phyloP scores from a whole-genome alignment of 768 basidiomycete genomes.

The Leucocoprinus sp. region DNA sequence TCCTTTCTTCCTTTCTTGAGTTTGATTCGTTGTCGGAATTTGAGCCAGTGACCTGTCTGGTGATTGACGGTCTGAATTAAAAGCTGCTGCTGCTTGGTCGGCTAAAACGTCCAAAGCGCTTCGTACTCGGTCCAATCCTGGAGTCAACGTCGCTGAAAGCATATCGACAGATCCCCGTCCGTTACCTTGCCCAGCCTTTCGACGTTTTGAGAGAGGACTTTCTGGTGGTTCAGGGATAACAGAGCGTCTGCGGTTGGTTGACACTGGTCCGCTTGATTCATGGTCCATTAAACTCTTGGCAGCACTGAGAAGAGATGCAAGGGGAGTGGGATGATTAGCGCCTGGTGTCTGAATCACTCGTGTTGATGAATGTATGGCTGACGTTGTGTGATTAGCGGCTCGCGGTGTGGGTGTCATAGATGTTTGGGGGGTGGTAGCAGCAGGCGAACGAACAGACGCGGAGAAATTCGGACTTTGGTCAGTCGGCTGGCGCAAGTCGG shows the following conservation, averaged over 20 bases:
- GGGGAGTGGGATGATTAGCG: conserved; percentile 27
- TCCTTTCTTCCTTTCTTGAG: conserved; percentile 1
- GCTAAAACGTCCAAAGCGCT: conserved; percentile 68
- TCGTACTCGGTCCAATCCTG: conserved; percentile 23
- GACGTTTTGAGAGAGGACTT: conserved; percentile 26
- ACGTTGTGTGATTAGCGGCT: conserved; percentile 1
- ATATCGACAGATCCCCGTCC: conserved; percentile 7
- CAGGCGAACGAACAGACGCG: conserved; percentile 21
- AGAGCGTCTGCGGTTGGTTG: conserved; percentile 14
- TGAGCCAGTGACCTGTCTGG: conserved; percentile 2
- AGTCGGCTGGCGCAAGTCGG: conserved; percentile 1
- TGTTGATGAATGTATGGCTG: conserved; percentile 1
- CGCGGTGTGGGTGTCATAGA: conserved; percentile 11
- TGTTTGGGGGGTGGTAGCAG: conserved; percentile 11
- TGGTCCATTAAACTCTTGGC: conserved; percentile 34
- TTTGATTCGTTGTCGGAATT: conserved; percentile 5
- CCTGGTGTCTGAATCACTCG: conserved; percentile 5
- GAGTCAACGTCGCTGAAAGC: not conserved
- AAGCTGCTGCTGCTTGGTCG: conserved; percentile 57
- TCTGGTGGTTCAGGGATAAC: conserved; percentile 24
- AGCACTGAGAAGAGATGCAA: conserved; percentile 55
- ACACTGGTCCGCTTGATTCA: conserved; percentile 7
- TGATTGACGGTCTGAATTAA: conserved; percentile 26
- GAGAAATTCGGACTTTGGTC: conserved; percentile 17
- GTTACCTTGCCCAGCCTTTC: conserved; percentile 19